Conservation (phyloP, 148 eudicot species). For the Chenopodium berlandieri region DNA sequence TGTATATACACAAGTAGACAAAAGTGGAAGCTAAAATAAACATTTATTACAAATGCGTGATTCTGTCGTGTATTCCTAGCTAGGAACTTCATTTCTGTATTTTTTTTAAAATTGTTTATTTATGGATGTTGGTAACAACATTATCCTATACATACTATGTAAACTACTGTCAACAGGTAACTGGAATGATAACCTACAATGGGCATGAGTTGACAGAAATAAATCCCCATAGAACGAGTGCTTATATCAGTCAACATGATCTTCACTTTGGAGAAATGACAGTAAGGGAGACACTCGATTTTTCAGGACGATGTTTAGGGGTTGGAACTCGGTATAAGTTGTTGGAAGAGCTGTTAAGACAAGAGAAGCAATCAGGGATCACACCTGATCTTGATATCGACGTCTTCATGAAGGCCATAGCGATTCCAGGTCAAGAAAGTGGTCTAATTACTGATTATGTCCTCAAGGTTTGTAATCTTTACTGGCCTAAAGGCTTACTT, state of each 20-base stretch:
- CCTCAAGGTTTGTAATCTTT: conserved; percentile 28
- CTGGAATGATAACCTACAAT: conserved; percentile 33
- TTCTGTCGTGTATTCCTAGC: no score
- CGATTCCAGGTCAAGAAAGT: conserved; percentile 31
- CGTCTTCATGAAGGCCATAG: conserved; percentile 50
- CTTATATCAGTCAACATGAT: conserved; percentile 50
- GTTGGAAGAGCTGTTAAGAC: conserved; percentile 46
- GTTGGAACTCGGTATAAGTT: conserved; percentile 39
- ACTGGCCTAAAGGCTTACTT: no score
- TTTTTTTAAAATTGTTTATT: no score
- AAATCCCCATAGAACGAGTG: conserved; percentile 40
- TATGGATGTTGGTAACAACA: no score
- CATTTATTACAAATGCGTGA: no score
- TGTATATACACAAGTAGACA: no score
- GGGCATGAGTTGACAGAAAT: conserved; percentile 43
- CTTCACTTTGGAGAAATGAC: conserved; percentile 42
- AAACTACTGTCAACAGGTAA: not conserved
- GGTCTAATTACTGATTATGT: conserved; percentile 32
- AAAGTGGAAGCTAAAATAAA: no score
- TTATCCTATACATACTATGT: no score
- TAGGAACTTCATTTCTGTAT: no score
- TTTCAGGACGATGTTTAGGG: conserved; percentile 42
- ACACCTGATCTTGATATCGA: conserved; percentile 48
- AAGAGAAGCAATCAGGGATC: conserved; percentile 43
- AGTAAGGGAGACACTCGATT: conserved; percentile 45